Percentiles rank a stretch among this genome's conserved stretches.
Conservation (phyloP, 495 filamentous ascomycete species). For the Hyphodiscus hymeniophilus region DNA sequence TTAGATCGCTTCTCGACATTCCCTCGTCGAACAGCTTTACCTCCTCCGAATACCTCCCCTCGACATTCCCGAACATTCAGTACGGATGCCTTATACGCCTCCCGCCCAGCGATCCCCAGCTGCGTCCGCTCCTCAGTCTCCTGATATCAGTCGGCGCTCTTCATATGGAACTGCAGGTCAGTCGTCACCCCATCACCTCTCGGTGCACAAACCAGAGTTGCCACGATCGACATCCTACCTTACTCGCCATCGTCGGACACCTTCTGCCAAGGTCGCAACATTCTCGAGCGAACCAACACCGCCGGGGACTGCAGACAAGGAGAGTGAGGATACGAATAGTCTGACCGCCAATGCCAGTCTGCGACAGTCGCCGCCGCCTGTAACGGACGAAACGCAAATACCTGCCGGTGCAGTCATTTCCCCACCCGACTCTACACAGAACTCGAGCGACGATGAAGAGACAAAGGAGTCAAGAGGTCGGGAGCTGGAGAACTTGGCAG, state of each 20-base stretch:
- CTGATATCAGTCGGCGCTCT: slow-evolving; percentile 49
- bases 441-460: slow-evolving; percentile 80
- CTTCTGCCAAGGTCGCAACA: slow-evolving; percentile 22
- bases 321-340: slow-evolving; percentile 35
- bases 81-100: slow-evolving; percentile 88
- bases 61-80: slow-evolving; percentile 1
- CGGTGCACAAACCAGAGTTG: slow-evolving; percentile 41
- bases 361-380: slow-evolving; percentile 71
- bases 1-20: slow-evolving; percentile 11
- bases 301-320: slow-evolving; percentile 36
- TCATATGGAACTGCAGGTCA: slow-evolving; percentile 33
- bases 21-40: slow-evolving; percentile 6
- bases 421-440: slow-evolving; percentile 72
- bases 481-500: slow-evolving; percentile 56
- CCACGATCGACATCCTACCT: slow-evolving; percentile 74
- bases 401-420: slow-evolving; percentile 77
- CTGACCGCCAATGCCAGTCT: slow-evolving; percentile 41
- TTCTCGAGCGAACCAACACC: slow-evolving; percentile 32
- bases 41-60: not conserved
- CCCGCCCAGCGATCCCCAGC: slow-evolving; percentile 74
- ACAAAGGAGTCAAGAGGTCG: slow-evolving; percentile 38
- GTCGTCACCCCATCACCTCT: slow-evolving; percentile 13
- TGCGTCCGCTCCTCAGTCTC: slow-evolving; percentile 56
- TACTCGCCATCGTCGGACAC: slow-evolving; percentile 40
- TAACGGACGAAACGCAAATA: slow-evolving; percentile 57